A percentile compares a stretch with the other conserved stretches of the same genome.
These are phyloP conservation scores for Vitis hybrid DNA, from an alignment of 177 flowering plant species.

Conservation along the genomic window DNA sequence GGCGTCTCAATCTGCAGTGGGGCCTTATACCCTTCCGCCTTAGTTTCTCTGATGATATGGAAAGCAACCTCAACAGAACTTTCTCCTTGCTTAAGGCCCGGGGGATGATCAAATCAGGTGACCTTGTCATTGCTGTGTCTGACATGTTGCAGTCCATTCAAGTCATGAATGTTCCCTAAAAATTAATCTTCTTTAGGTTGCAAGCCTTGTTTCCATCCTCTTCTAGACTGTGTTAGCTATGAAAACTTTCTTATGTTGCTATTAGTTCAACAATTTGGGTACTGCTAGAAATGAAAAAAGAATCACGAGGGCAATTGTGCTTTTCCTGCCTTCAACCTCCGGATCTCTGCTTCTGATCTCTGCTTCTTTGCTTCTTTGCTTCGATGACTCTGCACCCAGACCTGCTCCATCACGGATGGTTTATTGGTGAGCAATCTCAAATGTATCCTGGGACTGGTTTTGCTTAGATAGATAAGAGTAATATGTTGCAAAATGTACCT, in stretches of 20 bases:
- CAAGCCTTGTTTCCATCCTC: background rate
- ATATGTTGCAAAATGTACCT: background rate
- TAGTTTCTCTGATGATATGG: conserved; percentile 93
- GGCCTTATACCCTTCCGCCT: conserved; percentile 94
- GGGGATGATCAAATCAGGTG: conserved; percentile 94
- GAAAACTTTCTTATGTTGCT: background rate
- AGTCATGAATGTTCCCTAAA: conserved; percentile 92
- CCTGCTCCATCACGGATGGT: background rate
- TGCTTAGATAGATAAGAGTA: background rate
- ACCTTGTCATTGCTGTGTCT: conserved; percentile 91
- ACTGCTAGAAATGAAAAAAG: conserved; percentile 1
- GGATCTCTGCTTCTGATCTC: background rate
- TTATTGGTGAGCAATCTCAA: background rate
- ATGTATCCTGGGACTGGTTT: background rate
- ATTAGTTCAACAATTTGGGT: conserved; percentile 1
- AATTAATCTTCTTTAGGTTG: background rate
- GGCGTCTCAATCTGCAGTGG: conserved; percentile 95
- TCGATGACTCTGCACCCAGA: background rate
- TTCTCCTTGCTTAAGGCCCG: conserved; percentile 89
- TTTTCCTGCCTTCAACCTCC: background rate
- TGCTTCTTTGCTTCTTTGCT: background rate
- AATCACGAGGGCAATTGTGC: background rate
- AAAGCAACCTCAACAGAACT: conserved; percentile 86
- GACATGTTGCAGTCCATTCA: conserved; percentile 97
- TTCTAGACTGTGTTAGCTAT: background rate